phyloP scores from a whole-genome alignment of 2,329 filamentous ascomycete species.

The Calycina marina region DNA sequence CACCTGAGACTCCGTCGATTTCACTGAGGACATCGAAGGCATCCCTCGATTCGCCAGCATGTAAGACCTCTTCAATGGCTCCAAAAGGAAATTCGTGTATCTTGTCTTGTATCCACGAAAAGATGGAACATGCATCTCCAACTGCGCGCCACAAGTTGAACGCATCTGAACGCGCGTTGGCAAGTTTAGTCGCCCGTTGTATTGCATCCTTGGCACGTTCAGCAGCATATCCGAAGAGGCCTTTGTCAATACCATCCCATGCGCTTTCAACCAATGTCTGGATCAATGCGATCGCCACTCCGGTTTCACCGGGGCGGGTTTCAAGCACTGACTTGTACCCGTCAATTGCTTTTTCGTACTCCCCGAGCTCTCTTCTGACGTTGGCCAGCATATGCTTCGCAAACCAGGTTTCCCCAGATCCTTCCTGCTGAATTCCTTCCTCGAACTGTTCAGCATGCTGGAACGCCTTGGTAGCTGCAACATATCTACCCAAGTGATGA shows the following conservation, averaged over 20 bases:
- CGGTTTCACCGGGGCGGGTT: constrained; percentile 59
- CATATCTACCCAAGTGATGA: constrained; percentile 80
- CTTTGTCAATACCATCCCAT: constrained; percentile 62
- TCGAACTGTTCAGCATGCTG: constrained; percentile 70
- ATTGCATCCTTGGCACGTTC: constrained; percentile 58
- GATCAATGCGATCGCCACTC: constrained; percentile 73
- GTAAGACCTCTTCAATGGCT: constrained; percentile 43
- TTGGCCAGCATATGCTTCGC: constrained; percentile 95
- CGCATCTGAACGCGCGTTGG: constrained; percentile 45
- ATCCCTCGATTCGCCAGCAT: constrained; percentile 33
- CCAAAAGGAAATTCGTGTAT: constrained; percentile 45
- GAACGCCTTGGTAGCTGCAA: constrained; percentile 88
- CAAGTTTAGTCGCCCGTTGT: constrained; percentile 47
- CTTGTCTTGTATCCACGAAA: constrained; percentile 61
- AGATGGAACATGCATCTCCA: constrained; percentile 76
- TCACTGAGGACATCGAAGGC: constrained; percentile 48
- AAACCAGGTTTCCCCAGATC: constrained; percentile 71
- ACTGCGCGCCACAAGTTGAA: constrained; percentile 96
- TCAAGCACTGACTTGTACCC: constrained; percentile 63
- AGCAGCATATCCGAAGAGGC: constrained; percentile 72
- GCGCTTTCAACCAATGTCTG: constrained; percentile 80
- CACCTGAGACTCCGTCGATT: constrained; percentile 47
- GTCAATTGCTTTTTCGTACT: constrained; percentile 67
- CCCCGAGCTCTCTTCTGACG: constrained; percentile 81
- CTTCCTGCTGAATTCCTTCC: constrained; percentile 35